phyloP scores from a whole-genome alignment of 345 rosid genomes.

The Mallotus nudiflorus region DNA sequence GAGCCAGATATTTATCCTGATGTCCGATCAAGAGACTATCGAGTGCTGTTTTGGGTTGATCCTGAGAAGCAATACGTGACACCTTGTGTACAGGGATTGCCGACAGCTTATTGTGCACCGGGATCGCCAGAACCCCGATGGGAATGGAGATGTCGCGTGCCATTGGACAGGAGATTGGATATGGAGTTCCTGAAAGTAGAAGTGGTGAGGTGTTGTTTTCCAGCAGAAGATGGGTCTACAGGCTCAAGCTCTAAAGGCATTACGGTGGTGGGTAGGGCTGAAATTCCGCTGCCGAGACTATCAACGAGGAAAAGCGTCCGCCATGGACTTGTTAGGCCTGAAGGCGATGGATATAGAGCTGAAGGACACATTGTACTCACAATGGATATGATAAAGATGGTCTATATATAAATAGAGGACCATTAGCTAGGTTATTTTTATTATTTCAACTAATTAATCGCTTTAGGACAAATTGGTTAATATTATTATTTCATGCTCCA shows the following conservation, averaged over 20 bases:
- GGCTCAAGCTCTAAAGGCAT: constrained; percentile 8
- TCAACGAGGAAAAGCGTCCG: background rate
- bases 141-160: background rate
- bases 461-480: no score
- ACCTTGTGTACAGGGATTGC: background rate
- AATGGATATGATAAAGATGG: background rate
- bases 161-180: background rate
- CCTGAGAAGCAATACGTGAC: background rate
- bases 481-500: no score
- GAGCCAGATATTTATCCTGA: background rate
- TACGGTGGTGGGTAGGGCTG: constrained; percentile 12
- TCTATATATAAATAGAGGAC: no score
- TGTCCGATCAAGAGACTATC: background rate
- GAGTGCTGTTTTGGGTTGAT: constrained; percentile 2
- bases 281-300: constrained; percentile 2
- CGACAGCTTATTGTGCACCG: background rate
- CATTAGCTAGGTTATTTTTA: no score
- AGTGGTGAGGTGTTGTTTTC: background rate
- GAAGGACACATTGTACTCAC: constrained; percentile 3
- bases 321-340: constrained; percentile 15
- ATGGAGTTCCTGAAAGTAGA: constrained; percentile 13
- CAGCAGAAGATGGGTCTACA: background rate
- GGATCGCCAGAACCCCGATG: constrained; percentile 3
- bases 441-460: no score
- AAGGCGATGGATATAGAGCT: background rate